Percentiles rank a stretch among this genome's conserved stretches.
phyloP scores from a whole-genome alignment of 805 yeast genomes.

The Ogataea paraovalis region DNA sequence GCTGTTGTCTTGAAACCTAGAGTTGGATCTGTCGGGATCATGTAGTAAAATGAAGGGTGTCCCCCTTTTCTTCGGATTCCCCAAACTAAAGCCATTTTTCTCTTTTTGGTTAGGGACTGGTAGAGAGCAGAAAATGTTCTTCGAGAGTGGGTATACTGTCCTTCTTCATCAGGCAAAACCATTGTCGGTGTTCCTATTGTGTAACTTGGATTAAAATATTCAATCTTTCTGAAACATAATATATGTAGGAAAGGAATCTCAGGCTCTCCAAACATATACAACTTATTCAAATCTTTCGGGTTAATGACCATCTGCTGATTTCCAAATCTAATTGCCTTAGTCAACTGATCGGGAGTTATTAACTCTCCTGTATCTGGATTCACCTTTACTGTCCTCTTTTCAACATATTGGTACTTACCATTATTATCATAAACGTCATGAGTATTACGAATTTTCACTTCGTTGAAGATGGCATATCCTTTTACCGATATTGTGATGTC shows the following conservation, averaged over 20 bases:
- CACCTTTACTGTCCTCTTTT: slow-evolving; percentile 38
- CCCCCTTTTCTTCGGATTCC: slow-evolving; percentile 55
- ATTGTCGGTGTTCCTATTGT: slow-evolving; percentile 54
- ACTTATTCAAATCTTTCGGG: slow-evolving; percentile 33
- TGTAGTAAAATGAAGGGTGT: slow-evolving; percentile 52
- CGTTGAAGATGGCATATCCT: slow-evolving; percentile 64
- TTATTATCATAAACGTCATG: slow-evolving; percentile 52
- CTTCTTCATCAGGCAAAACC: slow-evolving; percentile 61
- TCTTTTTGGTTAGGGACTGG: slow-evolving; percentile 47
- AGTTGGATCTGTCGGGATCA: slow-evolving; percentile 47
- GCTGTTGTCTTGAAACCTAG: slow-evolving; percentile 12
- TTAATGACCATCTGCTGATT: slow-evolving; percentile 39
- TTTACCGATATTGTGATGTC: slow-evolving; percentile 61
- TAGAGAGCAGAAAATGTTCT: slow-evolving; percentile 66
- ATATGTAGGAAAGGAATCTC: slow-evolving; percentile 53
- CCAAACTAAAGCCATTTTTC: slow-evolving; percentile 66
- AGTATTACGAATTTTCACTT: slow-evolving; percentile 47
- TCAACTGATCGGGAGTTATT: slow-evolving; percentile 24
- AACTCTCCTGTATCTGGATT: slow-evolving; percentile 42
- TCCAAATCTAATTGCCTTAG: slow-evolving; percentile 43
- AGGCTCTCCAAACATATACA: slow-evolving; percentile 31
- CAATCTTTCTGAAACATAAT: slow-evolving; percentile 58
- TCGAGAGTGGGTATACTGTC: slow-evolving; percentile 55
- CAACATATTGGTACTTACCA: slow-evolving; percentile 49
- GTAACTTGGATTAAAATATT: slow-evolving; percentile 46